Conservation (phyloP, 257 asterid genomes). For the Jasminum sambac region DNA sequence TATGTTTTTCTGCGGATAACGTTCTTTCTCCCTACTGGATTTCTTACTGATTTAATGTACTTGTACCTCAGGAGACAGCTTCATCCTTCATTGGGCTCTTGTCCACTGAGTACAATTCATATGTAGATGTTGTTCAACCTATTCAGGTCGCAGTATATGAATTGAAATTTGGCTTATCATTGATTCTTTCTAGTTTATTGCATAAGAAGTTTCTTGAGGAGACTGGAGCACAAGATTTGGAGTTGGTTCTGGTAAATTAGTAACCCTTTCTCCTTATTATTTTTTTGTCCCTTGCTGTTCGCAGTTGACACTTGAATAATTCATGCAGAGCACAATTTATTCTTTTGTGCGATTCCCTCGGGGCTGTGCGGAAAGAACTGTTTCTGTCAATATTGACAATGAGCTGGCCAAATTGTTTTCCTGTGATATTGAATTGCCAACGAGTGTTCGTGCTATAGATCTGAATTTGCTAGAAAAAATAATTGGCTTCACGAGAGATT, state of each 20-base stretch:
- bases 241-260: constrained; percentile 49
- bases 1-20: neutral
- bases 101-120: constrained; percentile 63
- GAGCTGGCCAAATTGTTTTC: constrained; percentile 35
- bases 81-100: constrained; percentile 61
- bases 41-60: constrained; percentile 17
- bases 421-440: constrained; percentile 50
- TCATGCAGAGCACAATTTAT: constrained; percentile 45
- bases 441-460: constrained; percentile 39
- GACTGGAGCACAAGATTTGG: constrained; percentile 43
- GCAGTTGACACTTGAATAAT: constrained; percentile 20
- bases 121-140: constrained; percentile 74
- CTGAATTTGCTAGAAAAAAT: constrained; percentile 48
- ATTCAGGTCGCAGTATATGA: constrained; percentile 79
- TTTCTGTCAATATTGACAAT: constrained; percentile 33
- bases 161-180: constrained; percentile 81
- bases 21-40: neutral
- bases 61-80: constrained; percentile 53
- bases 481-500: constrained; percentile 26
- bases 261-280: constrained; percentile 6
- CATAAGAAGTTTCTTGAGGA: constrained; percentile 32
- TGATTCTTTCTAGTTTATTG: constrained; percentile 51
- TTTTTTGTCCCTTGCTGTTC: constrained; percentile 17
- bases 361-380: constrained; percentile 44
- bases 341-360: constrained; percentile 81